Evolutionary conservation across 805 yeast genomes (phyloP).

Genomic region (Sugiyamaella qingdaonensis): DNA sequence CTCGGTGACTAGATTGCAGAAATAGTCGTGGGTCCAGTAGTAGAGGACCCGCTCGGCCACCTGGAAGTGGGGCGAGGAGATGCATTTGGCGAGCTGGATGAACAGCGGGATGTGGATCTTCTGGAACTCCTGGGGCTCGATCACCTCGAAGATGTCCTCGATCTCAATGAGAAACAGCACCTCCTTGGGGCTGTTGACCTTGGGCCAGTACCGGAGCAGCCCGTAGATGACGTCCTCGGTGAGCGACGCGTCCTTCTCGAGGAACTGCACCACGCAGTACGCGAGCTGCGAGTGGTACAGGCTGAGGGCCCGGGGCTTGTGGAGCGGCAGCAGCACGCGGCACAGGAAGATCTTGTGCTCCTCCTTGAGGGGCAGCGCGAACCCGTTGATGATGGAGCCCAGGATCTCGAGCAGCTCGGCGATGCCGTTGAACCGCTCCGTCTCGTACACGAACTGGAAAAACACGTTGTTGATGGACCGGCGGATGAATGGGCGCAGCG

Average conservation of each 20-base stretch:
- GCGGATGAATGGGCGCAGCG: conserved; percentile 84
- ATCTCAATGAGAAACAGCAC: conserved; percentile 93
- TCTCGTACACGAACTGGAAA: conserved; percentile 88
- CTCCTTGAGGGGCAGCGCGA: conserved; percentile 94
- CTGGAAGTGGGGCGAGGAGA: conserved; percentile 93
- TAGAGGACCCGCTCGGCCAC: conserved; percentile 92
- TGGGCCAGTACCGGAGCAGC: conserved; percentile 92
- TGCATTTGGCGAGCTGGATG: conserved; percentile 91
- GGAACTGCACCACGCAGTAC: conserved; percentile 92
- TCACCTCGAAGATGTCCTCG: conserved; percentile 94
- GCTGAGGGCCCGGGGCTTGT: conserved; percentile 82
- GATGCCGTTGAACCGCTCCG: conserved; percentile 92
- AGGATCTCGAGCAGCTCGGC: conserved; percentile 91
- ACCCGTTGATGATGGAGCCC: conserved; percentile 95
- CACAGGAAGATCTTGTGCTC: conserved; percentile 91
- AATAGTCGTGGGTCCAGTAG: conserved; percentile 93
- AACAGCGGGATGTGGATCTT: conserved; percentile 90
- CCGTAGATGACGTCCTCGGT: conserved; percentile 98
- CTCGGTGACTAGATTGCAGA: conserved; percentile 83
- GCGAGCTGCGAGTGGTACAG: conserved; percentile 96
- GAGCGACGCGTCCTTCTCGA: conserved; percentile 86
- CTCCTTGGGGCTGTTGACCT: conserved; percentile 89
- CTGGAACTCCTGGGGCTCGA: conserved; percentile 88
- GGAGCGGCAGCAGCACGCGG: conserved; percentile 84
- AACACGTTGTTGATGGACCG: conserved; percentile 89